A percentile compares a stretch with the other conserved stretches of the same genome.
phyloP scores from a whole-genome alignment of 2,329 filamentous ascomycete genomes.

The Clarireedia paspali region DNA sequence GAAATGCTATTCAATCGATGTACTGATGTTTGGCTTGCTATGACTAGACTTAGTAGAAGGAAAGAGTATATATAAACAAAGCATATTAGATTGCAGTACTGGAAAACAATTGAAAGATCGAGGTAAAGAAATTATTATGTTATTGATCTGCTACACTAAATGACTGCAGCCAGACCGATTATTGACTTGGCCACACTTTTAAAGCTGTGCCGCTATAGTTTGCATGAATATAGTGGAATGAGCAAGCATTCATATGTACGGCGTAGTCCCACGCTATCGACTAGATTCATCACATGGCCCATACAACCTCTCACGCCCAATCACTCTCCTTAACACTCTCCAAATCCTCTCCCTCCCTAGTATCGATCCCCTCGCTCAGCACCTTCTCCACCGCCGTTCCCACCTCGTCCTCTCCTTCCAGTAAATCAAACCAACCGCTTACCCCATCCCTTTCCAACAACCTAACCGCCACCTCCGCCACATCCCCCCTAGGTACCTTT shows the following conservation, averaged over 20 bases:
- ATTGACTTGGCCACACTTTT: background rate
- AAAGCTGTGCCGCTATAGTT: background rate
- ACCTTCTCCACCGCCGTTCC: constrained; percentile 41
- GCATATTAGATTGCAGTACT: background rate
- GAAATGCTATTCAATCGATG: background rate
- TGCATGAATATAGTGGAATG: no score
- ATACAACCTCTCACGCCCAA: background rate
- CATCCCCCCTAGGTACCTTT: constrained; percentile 45
- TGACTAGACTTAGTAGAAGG: background rate
- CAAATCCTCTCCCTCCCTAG: constrained; percentile 42
- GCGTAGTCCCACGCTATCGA: no score
- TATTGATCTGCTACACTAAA: background rate
- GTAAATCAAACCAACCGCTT: constrained; percentile 46
- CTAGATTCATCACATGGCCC: no score
- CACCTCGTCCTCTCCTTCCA: constrained; percentile 44
- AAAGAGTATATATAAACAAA: background rate
- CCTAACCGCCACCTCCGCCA: constrained; percentile 49
- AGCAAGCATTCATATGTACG: no score
- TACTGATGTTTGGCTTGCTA: background rate
- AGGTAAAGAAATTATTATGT: background rate
- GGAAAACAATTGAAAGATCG: background rate
- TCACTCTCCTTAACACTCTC: constrained; percentile 19
- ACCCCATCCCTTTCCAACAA: constrained; percentile 41
- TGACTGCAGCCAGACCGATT: background rate
- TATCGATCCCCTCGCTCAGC: constrained; percentile 42